These are phyloP conservation scores for Chlorella sp. DNA, from an alignment of 139 green algal genomes.

Conservation along the genomic window DNA sequence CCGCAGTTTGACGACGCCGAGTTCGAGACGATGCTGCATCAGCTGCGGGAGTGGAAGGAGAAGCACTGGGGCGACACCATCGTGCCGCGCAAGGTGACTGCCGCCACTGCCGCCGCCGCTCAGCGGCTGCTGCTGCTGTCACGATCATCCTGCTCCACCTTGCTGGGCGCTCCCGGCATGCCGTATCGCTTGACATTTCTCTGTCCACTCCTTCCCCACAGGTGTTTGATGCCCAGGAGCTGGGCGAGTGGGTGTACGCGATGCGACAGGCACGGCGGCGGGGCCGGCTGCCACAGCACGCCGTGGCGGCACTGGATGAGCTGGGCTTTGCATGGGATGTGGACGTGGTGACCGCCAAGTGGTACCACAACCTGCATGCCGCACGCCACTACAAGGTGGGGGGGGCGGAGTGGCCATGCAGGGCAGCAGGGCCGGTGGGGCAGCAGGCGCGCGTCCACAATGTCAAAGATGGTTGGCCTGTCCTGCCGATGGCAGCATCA, in stretches of 20 bases:
- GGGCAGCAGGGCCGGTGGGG: neutral
- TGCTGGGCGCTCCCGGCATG: no score
- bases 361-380: conserved; percentile 48
- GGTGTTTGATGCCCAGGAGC: conserved; percentile 41
- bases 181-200: neutral
- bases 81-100: conserved; percentile 42
- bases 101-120: no score
- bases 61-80: conserved; percentile 32
- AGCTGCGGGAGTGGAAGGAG: conserved; percentile 44
- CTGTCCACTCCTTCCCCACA: neutral
- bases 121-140: no score
- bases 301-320: conserved; percentile 36
- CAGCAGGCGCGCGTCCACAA: no score
- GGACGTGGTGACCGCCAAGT: conserved; percentile 42
- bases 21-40: conserved; percentile 43
- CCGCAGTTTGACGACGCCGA: neutral
- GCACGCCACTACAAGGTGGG: conserved; percentile 37
- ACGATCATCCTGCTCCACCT: no score
- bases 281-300: conserved; percentile 21
- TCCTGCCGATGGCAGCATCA: no score
- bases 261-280: conserved; percentile 29
- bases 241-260: conserved; percentile 52
- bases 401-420: no score
- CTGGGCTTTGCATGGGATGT: conserved; percentile 56
- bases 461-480: no score